Evolutionary conservation across 306 rosid genomes (phyloP).

Genomic region (Lagenaria siceraria): DNA sequence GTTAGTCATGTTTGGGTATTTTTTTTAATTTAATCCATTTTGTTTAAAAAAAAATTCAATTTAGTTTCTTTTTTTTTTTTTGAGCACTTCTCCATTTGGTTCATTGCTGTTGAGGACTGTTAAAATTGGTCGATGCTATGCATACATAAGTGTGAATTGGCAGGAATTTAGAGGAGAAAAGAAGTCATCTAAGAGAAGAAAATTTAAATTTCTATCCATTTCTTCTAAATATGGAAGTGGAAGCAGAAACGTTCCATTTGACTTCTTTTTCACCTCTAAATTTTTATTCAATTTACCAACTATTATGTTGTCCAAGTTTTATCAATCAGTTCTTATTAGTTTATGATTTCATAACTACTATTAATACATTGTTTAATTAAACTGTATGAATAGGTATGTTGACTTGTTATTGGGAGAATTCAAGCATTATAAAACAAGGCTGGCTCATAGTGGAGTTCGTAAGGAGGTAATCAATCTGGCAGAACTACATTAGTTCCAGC

Average conservation of each 20-base stretch:
- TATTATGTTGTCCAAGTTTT: too few relatives aligned
- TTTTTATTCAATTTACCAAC: too few relatives aligned
- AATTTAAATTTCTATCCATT: neutral
- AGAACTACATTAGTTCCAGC: neutral
- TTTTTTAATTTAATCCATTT: neutral
- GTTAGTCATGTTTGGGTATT: neutral
- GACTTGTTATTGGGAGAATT: slow-evolving; percentile 96
- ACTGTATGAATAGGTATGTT: slow-evolving; percentile 57
- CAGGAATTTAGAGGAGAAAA: neutral
- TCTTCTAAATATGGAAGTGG: neutral
- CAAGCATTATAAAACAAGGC: slow-evolving; percentile 94
- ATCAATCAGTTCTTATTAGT: too few relatives aligned
- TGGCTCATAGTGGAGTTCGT: slow-evolving; percentile 77
- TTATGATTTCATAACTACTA: neutral
- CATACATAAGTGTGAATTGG: neutral
- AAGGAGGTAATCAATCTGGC: slow-evolving; percentile 56
- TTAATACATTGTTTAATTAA: slow-evolving; percentile 19
- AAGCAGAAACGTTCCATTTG: neutral
- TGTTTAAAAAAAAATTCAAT: neutral
- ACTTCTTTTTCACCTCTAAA: too few relatives aligned
- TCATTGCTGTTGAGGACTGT: neutral
- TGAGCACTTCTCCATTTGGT: neutral
- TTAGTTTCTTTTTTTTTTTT: neutral
- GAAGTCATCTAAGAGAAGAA: neutral
- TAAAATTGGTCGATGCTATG: neutral